phyloP scores from a whole-genome alignment of 768 basidiomycete genomes.

The Boletus subcaerulescens region DNA sequence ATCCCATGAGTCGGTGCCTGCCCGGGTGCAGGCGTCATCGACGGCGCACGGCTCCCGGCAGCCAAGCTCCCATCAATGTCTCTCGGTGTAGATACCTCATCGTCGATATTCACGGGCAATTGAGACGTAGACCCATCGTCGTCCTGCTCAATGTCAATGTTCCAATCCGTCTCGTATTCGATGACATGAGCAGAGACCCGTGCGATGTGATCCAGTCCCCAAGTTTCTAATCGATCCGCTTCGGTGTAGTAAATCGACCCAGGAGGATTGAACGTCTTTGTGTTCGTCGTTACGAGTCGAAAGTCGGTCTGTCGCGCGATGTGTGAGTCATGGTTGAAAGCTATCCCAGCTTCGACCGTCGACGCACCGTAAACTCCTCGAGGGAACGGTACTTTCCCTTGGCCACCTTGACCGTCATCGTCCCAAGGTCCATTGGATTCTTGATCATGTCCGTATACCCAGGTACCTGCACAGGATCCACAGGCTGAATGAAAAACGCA shows the following conservation, averaged over 20 bases:
- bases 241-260: constrained; percentile 72
- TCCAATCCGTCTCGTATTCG: constrained; percentile 82
- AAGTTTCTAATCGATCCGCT: constrained; percentile 67
- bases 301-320: constrained; percentile 52
- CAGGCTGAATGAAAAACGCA: constrained; percentile 75
- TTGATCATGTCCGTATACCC: constrained; percentile 70
- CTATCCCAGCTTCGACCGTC: background rate
- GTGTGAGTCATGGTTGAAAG: background rate
- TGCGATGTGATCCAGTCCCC: constrained; percentile 71
- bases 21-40: constrained; percentile 36
- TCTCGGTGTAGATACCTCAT: constrained; percentile 41
- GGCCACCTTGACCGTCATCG: constrained; percentile 76
- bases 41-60: constrained; percentile 47
- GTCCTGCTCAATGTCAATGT: constrained; percentile 73
- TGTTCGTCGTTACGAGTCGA: constrained; percentile 68
- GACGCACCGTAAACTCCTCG: constrained; percentile 73
- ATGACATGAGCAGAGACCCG: constrained; percentile 72
- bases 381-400: constrained; percentile 74
- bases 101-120: constrained; percentile 33
- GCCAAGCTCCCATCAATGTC: constrained; percentile 43
- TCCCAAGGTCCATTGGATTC: constrained; percentile 90
- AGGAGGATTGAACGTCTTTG: constrained; percentile 73
- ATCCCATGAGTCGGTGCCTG: constrained; percentile 1
- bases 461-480: constrained; percentile 56
- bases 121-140: constrained; percentile 34